Conservation (phyloP, 768 basidiomycete genomes). For the Astraeus odoratus region DNA sequence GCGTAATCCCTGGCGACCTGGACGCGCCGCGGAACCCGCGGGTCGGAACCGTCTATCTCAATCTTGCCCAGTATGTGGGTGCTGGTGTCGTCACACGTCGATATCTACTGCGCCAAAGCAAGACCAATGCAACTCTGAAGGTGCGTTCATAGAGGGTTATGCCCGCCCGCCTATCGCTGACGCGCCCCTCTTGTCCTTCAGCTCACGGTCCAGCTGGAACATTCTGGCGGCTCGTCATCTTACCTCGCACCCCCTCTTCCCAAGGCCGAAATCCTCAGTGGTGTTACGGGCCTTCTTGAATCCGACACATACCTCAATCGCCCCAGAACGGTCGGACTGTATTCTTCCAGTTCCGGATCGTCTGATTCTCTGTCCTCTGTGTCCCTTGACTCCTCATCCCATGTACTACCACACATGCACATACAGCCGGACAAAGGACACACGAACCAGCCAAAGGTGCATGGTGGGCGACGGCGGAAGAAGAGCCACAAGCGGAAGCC, state of each 20-base stretch:
- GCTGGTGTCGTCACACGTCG: constrained; percentile 51
- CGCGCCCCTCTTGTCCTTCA: constrained; percentile 16
- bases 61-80: constrained; percentile 69
- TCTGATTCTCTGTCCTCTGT: constrained; percentile 3
- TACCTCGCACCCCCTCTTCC: constrained; percentile 64
- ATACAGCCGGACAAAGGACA: neutral
- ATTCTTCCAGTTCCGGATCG: constrained; percentile 10
- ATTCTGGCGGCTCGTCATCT: constrained; percentile 45
- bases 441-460: neutral
- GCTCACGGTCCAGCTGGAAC: constrained; percentile 54
- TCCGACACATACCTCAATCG: constrained; percentile 45
- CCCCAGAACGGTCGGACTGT: constrained; percentile 45
- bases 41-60: constrained; percentile 59
- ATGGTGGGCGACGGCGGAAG: neutral
- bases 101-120: constrained; percentile 65
- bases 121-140: constrained; percentile 75
- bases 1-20: constrained; percentile 51
- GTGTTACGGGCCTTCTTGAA: constrained; percentile 56
- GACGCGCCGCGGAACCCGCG: constrained; percentile 50
- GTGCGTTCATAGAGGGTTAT: constrained; percentile 25
- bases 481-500: constrained; percentile 20
- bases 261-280: constrained; percentile 65
- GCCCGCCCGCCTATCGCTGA: neutral
- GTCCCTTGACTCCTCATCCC: constrained; percentile 17
- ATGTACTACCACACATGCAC: constrained; percentile 9